These are phyloP conservation scores for Talaromyces sp. DNA, from an alignment of 2,329 filamentous ascomycete species.

Conservation along the genomic window DNA sequence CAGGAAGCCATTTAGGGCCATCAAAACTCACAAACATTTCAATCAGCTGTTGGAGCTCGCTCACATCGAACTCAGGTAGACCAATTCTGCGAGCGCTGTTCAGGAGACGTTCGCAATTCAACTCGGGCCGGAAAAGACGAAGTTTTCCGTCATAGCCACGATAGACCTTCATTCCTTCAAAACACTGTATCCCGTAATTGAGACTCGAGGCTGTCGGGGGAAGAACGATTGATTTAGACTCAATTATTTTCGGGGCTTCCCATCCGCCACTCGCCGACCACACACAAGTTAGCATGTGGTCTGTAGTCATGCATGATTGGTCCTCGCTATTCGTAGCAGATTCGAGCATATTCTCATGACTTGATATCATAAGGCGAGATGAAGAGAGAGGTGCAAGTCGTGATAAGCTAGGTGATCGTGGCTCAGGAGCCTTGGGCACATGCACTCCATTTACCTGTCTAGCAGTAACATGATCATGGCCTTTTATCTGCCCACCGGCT, in stretches of 20 bases:
- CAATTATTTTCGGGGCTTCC: conserved; percentile 64
- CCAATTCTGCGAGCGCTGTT: conserved; percentile 59
- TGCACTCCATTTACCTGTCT: neutral
- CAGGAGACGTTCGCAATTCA: conserved; percentile 62
- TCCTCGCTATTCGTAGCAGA: neutral
- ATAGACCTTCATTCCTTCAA: conserved; percentile 73
- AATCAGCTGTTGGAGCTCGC: conserved; percentile 68
- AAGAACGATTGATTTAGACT: conserved; percentile 68
- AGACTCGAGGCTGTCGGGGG: conserved; percentile 72
- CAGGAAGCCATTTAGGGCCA: conserved; percentile 25
- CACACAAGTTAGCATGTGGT: conserved; percentile 74
- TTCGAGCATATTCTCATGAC: neutral
- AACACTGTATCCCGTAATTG: conserved; percentile 83
- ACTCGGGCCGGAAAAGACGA: conserved; percentile 66
- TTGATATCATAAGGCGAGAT: neutral
- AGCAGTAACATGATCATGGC: neutral
- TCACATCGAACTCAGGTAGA: conserved; percentile 66
- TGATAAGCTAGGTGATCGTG: neutral
- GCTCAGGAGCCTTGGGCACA: neutral
- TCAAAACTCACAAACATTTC: conserved; percentile 49
- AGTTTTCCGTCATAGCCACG: conserved; percentile 64
- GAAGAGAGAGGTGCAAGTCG: neutral
- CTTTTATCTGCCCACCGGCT: neutral
- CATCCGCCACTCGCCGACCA: conserved; percentile 66
- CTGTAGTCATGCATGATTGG: conserved; percentile 46